These are phyloP conservation scores for Albophoma yamanashiensis DNA, from an alignment of 2,329 filamentous ascomycete species.

Conservation along the genomic window DNA sequence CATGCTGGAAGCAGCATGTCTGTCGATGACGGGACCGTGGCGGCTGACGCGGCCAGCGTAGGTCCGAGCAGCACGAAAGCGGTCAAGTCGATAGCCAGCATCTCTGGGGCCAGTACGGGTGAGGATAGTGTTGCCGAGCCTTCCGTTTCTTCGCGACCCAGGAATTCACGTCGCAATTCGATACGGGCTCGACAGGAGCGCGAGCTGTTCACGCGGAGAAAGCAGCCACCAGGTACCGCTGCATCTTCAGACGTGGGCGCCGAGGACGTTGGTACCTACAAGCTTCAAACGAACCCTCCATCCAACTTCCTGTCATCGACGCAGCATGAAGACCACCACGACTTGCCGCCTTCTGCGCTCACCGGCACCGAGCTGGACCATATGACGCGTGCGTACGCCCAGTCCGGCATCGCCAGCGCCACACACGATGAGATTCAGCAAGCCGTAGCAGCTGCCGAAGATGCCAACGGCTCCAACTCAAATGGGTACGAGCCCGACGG, in stretches of 20 bases:
- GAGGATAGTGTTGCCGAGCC: conserved; percentile 54
- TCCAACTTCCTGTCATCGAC: conserved; percentile 39
- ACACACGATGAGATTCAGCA: conserved; percentile 71
- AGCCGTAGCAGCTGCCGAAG: conserved; percentile 52
- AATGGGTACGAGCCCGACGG: conserved; percentile 38
- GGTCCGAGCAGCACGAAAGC: conserved; percentile 79
- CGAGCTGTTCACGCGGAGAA: conserved; percentile 77
- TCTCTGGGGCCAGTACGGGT: conserved; percentile 64
- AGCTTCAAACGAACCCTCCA: conserved; percentile 33
- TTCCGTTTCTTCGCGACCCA: conserved; percentile 51
- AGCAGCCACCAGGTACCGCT: conserved; percentile 51
- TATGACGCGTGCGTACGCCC: conserved; percentile 63
- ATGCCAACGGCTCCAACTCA: conserved; percentile 53
- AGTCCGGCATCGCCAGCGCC: conserved; percentile 64
- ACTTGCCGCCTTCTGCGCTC: conserved; percentile 47
- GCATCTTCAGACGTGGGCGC: conserved; percentile 46
- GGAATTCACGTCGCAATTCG: conserved; percentile 64
- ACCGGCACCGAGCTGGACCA: conserved; percentile 70
- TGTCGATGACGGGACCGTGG: conserved; percentile 40
- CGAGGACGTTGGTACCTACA: conserved; percentile 39
- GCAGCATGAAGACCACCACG: conserved; percentile 59
- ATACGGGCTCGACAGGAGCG: conserved; percentile 79
- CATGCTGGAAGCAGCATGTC: conserved; percentile 61
- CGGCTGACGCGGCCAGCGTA: conserved; percentile 51
- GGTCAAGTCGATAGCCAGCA: conserved; percentile 82